Conservation (phyloP, 2,329 filamentous ascomycete species). For the Trichoderma lentiforme region DNA sequence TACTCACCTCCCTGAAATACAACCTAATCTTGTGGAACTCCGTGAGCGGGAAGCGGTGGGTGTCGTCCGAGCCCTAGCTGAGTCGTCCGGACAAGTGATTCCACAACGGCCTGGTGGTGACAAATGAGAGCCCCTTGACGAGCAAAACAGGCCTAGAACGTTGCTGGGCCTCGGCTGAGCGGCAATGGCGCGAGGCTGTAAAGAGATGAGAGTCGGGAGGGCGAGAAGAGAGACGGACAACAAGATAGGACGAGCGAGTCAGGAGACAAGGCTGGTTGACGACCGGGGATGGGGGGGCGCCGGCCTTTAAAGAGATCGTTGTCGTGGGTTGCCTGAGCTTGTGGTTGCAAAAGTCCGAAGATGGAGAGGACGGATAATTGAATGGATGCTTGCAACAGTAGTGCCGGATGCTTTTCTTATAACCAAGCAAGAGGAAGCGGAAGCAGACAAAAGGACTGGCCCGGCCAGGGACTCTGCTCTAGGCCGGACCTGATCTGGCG, state of each 20-base stretch:
- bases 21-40: constrained; percentile 11
- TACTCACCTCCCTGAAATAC: constrained; percentile 11
- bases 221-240: not conserved
- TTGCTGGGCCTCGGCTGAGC: constrained; percentile 5
- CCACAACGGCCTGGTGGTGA: not conserved
- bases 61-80: not conserved
- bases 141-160: constrained; percentile 8
- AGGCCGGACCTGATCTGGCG: not conserved
- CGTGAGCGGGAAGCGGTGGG: not conserved
- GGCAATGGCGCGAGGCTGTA: not conserved
- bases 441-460: not conserved
- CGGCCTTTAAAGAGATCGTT: not conserved
- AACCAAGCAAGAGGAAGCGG: not conserved
- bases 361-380: not conserved
- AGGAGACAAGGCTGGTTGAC: constrained; percentile 13
- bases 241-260: not conserved
- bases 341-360: not conserved
- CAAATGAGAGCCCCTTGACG: not conserved
- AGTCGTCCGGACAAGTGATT: not conserved
- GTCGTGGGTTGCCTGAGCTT: not conserved
- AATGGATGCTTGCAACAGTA: not conserved
- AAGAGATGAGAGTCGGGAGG: not conserved
- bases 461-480: not conserved
- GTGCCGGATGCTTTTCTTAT: not conserved
- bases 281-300: not conserved